Conservation (phyloP, 441 rosid species). For the Erodium texanum region DNA sequence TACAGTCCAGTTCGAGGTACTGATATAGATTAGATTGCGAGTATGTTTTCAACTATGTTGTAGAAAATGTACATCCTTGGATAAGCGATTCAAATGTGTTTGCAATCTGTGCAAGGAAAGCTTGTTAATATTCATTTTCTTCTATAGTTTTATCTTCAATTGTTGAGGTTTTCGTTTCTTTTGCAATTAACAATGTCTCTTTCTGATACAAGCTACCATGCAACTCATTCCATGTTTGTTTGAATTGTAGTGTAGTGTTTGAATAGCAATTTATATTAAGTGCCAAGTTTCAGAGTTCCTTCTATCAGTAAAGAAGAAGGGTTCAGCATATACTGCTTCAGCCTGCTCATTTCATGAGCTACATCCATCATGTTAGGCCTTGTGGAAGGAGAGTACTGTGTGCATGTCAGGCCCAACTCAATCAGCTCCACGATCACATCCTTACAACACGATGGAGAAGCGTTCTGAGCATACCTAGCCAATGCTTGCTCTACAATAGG, state of each 20-base stretch:
- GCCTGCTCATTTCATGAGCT: conserved; percentile 42
- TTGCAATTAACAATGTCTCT: neutral
- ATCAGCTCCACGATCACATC: conserved; percentile 33
- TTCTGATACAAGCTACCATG: neutral
- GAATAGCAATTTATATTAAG: neutral
- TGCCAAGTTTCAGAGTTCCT: neutral
- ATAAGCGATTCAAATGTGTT: neutral
- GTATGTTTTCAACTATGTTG: neutral
- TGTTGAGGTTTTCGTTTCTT: neutral
- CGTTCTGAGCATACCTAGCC: conserved; percentile 26
- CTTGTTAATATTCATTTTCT: neutral
- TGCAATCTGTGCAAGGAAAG: neutral
- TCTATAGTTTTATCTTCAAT: neutral
- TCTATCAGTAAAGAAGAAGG: neutral
- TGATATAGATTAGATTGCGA: neutral
- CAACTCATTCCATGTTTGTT: neutral
- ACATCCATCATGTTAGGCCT: conserved; percentile 57
- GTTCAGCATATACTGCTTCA: conserved; percentile 37
- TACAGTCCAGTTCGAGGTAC: neutral
- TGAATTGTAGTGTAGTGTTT: neutral
- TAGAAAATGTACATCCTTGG: neutral
- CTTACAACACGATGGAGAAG: conserved; percentile 39
- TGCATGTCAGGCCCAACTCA: conserved; percentile 51
- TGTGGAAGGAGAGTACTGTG: conserved; percentile 38
- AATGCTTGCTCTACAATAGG: conserved; percentile 35